These are phyloP conservation scores for Chrysosporium queenslandicum DNA, from an alignment of 2,329 filamentous ascomycete species.

Conservation along the genomic window DNA sequence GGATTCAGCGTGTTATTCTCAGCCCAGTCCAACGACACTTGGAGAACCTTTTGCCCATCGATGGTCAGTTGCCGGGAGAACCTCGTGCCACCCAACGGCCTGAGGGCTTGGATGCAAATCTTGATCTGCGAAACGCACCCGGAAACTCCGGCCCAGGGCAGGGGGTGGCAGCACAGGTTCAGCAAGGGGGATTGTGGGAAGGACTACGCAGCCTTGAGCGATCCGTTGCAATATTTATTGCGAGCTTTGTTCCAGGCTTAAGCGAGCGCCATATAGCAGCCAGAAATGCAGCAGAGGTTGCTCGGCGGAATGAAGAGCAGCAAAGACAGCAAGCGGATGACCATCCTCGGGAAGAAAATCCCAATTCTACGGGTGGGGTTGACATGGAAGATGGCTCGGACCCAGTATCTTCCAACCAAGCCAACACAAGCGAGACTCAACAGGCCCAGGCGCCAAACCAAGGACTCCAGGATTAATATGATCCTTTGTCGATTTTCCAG, in stretches of 20 bases:
- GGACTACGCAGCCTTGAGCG: constrained; percentile 36
- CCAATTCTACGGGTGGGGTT: background rate
- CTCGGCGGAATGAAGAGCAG: constrained; percentile 12
- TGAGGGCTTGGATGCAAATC: constrained; percentile 1
- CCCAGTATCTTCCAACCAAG: background rate
- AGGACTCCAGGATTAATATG: background rate
- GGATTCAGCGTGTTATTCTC: constrained; percentile 28
- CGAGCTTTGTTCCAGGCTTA: constrained; percentile 52
- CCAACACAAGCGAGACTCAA: background rate
- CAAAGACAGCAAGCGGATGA: constrained; percentile 11
- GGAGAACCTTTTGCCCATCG: constrained; percentile 33
- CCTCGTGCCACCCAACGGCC: constrained; percentile 1
- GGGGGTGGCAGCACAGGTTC: background rate
- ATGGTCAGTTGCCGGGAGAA: constrained; percentile 16
- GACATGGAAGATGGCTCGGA: background rate
- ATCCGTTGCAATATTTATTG: constrained; percentile 51
- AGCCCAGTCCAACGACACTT: constrained; percentile 37
- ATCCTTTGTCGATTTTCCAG: too few species aligned
- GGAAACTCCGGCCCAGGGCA: constrained; percentile 12
- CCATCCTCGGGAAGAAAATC: constrained; percentile 2
- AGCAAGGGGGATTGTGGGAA: constrained; percentile 11
- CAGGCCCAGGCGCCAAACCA: background rate
- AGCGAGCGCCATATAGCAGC: constrained; percentile 52
- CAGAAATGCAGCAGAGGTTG: constrained; percentile 42
- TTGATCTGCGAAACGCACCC: background rate